Base-by-base conservation (phyloP, 805 yeast species). In the Spathaspora boniae region DNA sequence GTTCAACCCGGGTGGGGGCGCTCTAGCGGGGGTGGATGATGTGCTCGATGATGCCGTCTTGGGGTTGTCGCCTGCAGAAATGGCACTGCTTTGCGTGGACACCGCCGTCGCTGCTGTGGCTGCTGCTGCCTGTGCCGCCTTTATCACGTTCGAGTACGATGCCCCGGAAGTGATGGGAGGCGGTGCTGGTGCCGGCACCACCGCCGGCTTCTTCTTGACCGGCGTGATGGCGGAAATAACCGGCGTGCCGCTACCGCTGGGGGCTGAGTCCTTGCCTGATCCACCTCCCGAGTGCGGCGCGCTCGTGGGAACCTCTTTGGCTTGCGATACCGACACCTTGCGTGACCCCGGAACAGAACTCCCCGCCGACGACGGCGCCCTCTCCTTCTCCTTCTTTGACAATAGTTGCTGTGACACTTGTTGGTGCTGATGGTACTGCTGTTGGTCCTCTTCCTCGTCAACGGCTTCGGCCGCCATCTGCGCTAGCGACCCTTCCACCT, bases 121-220 rank as follows among this genome's bases (percentile, higher is more conserved):
- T 6, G 38, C 23, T 31, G 52, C 38, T 11, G 51, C 43, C 20
- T 46, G 44, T 9, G 57, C 54, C 5, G 53, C 52, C 43, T 46
- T 53, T 22, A 44, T 50, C n/a, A 47, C 48, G 26, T 49, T 48
- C 12, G 60, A 51, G 33, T 56, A 54, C 5, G 51, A 33, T 16
- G 20, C 21, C 4, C 26, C 36, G 16, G 12, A 50, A 9, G 41
- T 29, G 32, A 49, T 33, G 37, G 36, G 43, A 11, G 56, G 54
- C 14, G 60, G 58, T 1, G 58, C 56, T 23, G 50, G 50, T 3
- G 53, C 55, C 4, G 54, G 51, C 1, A 43, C 51, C 25, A 38
- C 34, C 9, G 38, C 26, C 21, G 41, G 46, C 16, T 31, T 37
- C 37, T 44, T 54, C 31, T 50, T 51, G n/a, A 43, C 28, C 11